Conservation (phyloP, 345 rosid species). For the Moringa oleifera region DNA sequence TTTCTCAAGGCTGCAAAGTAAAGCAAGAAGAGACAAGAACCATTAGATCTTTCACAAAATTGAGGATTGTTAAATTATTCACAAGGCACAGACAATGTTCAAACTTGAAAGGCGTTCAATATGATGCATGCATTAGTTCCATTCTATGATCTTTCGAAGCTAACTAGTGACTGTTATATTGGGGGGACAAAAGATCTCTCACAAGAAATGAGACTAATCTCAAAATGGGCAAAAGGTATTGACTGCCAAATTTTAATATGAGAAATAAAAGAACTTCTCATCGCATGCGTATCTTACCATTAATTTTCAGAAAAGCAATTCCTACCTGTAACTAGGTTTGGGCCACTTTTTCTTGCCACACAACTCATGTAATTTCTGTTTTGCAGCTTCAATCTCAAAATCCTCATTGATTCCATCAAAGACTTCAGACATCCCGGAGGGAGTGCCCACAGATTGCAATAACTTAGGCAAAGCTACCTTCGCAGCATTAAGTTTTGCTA, state of each 20-base stretch:
- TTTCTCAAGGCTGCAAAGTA: constrained; percentile 54
- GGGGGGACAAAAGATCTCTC: background rate
- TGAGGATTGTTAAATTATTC: background rate
- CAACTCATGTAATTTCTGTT: constrained; percentile 54
- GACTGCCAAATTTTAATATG: too few relatives aligned
- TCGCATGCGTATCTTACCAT: background rate
- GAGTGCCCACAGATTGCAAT: constrained; percentile 14
- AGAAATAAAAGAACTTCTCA: too few relatives aligned
- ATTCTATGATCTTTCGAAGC: background rate
- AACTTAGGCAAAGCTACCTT: constrained; percentile 49
- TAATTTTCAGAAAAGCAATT: too few relatives aligned
- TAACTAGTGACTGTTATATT: too few relatives aligned
- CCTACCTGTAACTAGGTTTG: constrained; percentile 59
- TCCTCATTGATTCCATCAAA: constrained; percentile 12
- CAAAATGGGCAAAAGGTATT: too few relatives aligned
- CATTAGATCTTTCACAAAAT: too few relatives aligned
- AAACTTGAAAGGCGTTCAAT: background rate
- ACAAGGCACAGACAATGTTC: background rate
- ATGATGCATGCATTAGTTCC: background rate
- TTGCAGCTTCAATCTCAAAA: constrained; percentile 40
- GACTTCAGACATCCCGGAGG: constrained; percentile 1
- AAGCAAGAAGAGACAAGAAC: too few relatives aligned
- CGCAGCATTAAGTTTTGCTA: constrained; percentile 65
- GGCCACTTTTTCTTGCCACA: constrained; percentile 64
- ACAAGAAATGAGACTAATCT: too few relatives aligned